A percentile compares a stretch with the other conserved stretches of the same genome.
These are phyloP conservation scores for Pleurotus djamor DNA, from an alignment of 768 basidiomycete species.

Conservation along the genomic window DNA sequence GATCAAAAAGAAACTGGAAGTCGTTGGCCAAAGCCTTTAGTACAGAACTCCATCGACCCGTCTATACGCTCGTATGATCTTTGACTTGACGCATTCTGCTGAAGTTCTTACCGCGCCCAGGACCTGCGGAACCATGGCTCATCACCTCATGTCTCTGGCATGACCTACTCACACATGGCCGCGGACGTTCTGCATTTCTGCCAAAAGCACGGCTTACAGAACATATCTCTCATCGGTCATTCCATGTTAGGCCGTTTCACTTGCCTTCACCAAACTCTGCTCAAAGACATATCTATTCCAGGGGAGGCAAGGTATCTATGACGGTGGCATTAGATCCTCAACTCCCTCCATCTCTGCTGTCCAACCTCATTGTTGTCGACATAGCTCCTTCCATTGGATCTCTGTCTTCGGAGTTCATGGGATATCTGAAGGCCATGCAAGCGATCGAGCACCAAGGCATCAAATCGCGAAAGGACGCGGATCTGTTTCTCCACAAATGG, in stretches of 20 bases:
- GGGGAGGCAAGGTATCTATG: constrained; percentile 89
- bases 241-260: constrained; percentile 65
- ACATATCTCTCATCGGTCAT: constrained; percentile 81
- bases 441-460: constrained; percentile 61
- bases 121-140: constrained; percentile 90
- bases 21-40: constrained; percentile 77
- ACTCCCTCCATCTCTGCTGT: constrained; percentile 38
- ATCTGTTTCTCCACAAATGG: constrained; percentile 54
- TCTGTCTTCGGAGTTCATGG: constrained; percentile 61
- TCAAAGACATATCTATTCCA: constrained; percentile 20
- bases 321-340: constrained; percentile 50
- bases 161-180: constrained; percentile 81
- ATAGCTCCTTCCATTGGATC: constrained; percentile 68
- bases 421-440: constrained; percentile 73
- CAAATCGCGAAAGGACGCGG: constrained; percentile 66
- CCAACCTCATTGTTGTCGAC: constrained; percentile 73
- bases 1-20: constrained; percentile 88
- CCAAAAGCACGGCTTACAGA: constrained; percentile 43
- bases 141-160: constrained; percentile 72
- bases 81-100: not conserved
- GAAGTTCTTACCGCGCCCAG: constrained; percentile 26
- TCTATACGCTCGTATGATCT: constrained; percentile 69
- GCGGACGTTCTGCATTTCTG: constrained; percentile 73
- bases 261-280: not conserved
- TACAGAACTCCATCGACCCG: constrained; percentile 58